A percentile compares a stretch with the other conserved stretches of the same genome.
Evolutionary conservation across 2,329 filamentous ascomycete genomes (phyloP).

Genomic region (Blastomyces gilchristii): DNA sequence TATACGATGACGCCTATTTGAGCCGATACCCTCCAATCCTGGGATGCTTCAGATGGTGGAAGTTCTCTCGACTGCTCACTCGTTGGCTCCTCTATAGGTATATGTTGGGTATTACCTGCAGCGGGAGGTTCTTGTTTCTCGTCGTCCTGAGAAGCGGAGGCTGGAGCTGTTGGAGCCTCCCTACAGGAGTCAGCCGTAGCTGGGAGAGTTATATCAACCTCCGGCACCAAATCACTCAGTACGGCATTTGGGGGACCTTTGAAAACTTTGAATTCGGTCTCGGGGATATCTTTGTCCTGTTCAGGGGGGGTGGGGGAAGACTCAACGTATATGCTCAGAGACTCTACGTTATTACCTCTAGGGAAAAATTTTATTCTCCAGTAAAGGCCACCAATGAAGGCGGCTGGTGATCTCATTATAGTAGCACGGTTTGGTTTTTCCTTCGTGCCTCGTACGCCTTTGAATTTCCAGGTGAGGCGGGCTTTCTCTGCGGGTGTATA

Average conservation of each 20-base stretch:
- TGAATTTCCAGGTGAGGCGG: conserved; percentile 49
- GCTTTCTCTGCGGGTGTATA: conserved; percentile 44
- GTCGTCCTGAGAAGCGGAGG: conserved; percentile 10
- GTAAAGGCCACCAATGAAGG: conserved; percentile 49
- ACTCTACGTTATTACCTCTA: conserved; percentile 48
- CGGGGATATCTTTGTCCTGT: conserved; percentile 28
- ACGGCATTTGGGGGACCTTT: conserved; percentile 29
- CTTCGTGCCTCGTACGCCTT: conserved; percentile 50
- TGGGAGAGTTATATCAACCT: conserved; percentile 24
- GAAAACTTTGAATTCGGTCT: conserved; percentile 34
- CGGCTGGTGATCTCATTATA: conserved; percentile 48
- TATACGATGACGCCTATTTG: conserved; percentile 53
- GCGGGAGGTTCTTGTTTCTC: conserved; percentile 8
- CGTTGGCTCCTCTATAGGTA: background rate
- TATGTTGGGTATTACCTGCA: conserved; percentile 10
- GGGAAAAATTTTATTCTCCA: conserved; percentile 59
- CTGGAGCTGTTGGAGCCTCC: conserved; percentile 15
- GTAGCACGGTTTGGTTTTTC: conserved; percentile 49
- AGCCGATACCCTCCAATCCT: conserved; percentile 42
- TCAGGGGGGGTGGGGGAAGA: conserved; percentile 43
- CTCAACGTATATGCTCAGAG: conserved; percentile 52
- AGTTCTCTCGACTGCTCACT: conserved; percentile 11
- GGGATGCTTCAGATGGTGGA: conserved; percentile 9
- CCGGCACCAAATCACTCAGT: conserved; percentile 24
- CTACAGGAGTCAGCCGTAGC: conserved; percentile 22